Conservation (phyloP, 352 stramenopile genomes). For the Thraustotheca clavata region DNA sequence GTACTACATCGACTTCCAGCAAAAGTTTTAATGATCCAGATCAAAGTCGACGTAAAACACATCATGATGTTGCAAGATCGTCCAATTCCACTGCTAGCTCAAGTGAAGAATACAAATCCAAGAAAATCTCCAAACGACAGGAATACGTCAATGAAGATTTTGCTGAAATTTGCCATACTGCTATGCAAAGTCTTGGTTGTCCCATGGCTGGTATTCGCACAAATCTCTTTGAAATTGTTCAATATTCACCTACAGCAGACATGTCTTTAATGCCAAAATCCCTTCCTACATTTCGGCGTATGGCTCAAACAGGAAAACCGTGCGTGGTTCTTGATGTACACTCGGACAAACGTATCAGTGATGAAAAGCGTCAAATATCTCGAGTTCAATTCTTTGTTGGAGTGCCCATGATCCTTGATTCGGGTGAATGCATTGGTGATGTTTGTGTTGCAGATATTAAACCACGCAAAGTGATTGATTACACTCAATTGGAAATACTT, state of each 20-base stretch:
- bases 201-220: constrained; percentile 83
- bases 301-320: constrained; percentile 76
- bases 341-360: constrained; percentile 80
- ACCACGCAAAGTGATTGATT: constrained; percentile 69
- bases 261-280: constrained; percentile 52
- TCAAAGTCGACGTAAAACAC: not conserved
- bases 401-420: constrained; percentile 71
- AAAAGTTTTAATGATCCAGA: not conserved
- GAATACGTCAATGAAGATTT: constrained; percentile 86
- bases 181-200: constrained; percentile 79
- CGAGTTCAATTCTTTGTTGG: constrained; percentile 86
- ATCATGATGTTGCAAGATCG: not conserved
- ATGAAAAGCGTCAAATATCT: constrained; percentile 72
- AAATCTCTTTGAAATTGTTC: constrained; percentile 80
- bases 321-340: constrained; percentile 84
- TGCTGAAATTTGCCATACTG: constrained; percentile 80
- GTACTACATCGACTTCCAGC: not conserved
- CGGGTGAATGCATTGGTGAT: constrained; percentile 73
- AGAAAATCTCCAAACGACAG: constrained; percentile 32
- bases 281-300: constrained; percentile 76
- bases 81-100: constrained; percentile 24
- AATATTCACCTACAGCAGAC: constrained; percentile 57
- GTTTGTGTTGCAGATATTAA: constrained; percentile 77
- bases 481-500: constrained; percentile 77
- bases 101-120: not conserved